Evolutionary conservation across 2,329 filamentous ascomycete species (phyloP), one percentile per base, ranked within the genome.

Genomic region (Trichocomaceae sp.): DNA sequence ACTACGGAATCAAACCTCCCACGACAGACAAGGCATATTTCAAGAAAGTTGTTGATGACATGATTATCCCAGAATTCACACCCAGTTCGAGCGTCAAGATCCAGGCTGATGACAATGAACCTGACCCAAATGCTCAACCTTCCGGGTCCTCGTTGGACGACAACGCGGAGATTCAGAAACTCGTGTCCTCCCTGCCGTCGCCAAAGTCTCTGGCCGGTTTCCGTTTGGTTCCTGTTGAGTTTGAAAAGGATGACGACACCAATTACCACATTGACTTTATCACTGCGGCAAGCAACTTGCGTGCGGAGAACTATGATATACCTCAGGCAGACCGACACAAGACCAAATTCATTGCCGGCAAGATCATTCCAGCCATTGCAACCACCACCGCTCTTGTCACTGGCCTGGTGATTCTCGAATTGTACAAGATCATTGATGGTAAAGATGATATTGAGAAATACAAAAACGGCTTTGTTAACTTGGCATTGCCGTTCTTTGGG

Each of bases 231-330:
- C 88, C 92, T 2, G 93, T 97, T 5, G 93, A 97, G 64, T 99
- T 99, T 65, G 90, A 99, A 75, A 99, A 99, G 79, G 93, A 99
- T 61, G 93, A 99, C 65, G 95, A 99, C 72, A 89, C 87, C 50
- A 99, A 99, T 73, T 84, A 93, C 73, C 93, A 99, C 77, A 99
- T 99, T 65, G 93, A 97, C 73, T 99, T 99, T 77, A 97, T 99
- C 74, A 95, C 93, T 7, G 90, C 91, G 1, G 91, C 91, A 61
- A 96, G 91, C 77, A 99, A 99, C 71, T 79, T 99, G 57, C 88
- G 95, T 57, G 93, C 93, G 0, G 87, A 95, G 73, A 99, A 99
- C 77, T 99, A 99, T 82, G 95, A 93, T 72, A 99, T 99, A 62
- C 84, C 89, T 66, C 82, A 85, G 60, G 91, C 93, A 0, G 92